Conservation (phyloP, 2,329 filamentous ascomycete species). For the Stylonectria norvegica region DNA sequence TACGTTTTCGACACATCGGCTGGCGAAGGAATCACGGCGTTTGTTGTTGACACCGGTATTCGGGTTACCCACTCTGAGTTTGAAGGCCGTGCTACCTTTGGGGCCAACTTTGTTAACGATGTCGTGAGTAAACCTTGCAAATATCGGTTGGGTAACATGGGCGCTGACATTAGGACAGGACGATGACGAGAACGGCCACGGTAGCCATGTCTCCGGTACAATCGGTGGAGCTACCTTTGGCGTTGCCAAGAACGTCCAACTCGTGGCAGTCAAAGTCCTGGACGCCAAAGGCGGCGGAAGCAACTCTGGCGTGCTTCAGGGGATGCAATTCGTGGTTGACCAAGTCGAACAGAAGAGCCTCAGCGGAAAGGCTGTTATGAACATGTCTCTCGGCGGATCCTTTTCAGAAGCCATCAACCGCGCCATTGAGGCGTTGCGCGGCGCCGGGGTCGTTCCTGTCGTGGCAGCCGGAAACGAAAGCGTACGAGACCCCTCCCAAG, state of each 20-base stretch:
- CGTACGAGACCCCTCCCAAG: conserved; percentile 23
- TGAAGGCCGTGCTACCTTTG: conserved; percentile 52
- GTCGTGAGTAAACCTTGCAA: conserved; percentile 34
- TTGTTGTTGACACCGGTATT: conserved; percentile 65
- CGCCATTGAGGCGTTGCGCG: conserved; percentile 49
- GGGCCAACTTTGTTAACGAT: conserved; percentile 49
- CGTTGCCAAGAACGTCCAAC: conserved; percentile 45
- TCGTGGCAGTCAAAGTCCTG: conserved; percentile 62
- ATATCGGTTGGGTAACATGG: background rate
- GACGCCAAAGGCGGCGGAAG: conserved; percentile 38
- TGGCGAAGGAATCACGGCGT: conserved; percentile 56
- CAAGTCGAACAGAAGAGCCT: conserved; percentile 42
- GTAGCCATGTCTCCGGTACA: conserved; percentile 61
- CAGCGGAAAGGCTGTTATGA: conserved; percentile 56
- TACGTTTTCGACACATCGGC: conserved; percentile 50
- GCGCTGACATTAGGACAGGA: conserved; percentile 30
- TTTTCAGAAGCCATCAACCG: conserved; percentile 50
- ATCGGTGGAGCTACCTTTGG: conserved; percentile 59
- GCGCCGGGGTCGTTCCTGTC: conserved; percentile 52
- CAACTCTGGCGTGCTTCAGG: conserved; percentile 49
- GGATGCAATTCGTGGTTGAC: conserved; percentile 54
- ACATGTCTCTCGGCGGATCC: conserved; percentile 59
- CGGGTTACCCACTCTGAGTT: conserved; percentile 53
- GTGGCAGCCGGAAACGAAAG: conserved; percentile 61
- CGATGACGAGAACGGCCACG: conserved; percentile 60